Percentiles rank a stretch among this genome's conserved stretches.
Conservation (phyloP, 1,139 yeast genomes). For the Pichia sp. region DNA sequence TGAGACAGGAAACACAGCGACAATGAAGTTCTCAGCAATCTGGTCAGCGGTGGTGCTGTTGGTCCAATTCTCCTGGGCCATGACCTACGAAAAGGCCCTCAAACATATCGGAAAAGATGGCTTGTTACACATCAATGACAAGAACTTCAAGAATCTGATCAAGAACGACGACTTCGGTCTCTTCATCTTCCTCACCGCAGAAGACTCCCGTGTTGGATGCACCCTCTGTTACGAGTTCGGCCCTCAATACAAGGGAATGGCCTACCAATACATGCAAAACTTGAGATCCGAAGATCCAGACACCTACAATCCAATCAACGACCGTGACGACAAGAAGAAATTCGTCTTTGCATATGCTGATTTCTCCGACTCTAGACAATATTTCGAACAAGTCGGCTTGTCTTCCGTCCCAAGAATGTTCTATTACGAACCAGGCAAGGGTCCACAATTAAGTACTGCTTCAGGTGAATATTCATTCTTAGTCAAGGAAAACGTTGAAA, state of each 20-base stretch:
- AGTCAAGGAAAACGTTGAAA: slow-evolving; percentile 30
- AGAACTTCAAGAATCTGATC: slow-evolving; percentile 56
- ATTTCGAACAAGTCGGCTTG: slow-evolving; percentile 56
- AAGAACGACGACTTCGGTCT: slow-evolving; percentile 68
- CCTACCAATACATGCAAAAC: slow-evolving; percentile 56
- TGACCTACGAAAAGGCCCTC: slow-evolving; percentile 24
- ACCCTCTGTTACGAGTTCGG: slow-evolving; percentile 67
- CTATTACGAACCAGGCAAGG: slow-evolving; percentile 39
- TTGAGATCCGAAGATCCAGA: slow-evolving; percentile 31
- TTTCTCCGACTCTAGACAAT: slow-evolving; percentile 51
- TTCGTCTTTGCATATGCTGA: slow-evolving; percentile 77
- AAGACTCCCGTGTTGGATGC: slow-evolving; percentile 73
- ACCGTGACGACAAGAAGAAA: slow-evolving; percentile 17
- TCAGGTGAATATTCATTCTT: slow-evolving; percentile 33
- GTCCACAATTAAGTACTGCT: slow-evolving; percentile 17
- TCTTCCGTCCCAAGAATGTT: slow-evolving; percentile 77
- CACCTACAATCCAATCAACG: slow-evolving; percentile 33
- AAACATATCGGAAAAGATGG: slow-evolving; percentile 16
- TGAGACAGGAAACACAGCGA: neutral
- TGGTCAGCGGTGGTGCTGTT: slow-evolving; percentile 11
- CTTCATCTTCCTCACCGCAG: slow-evolving; percentile 70
- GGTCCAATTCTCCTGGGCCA: slow-evolving; percentile 16
- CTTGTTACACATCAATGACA: slow-evolving; percentile 49
- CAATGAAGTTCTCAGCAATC: slow-evolving; percentile 1
- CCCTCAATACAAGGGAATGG: slow-evolving; percentile 63